Base-by-base conservation (phyloP, 1,284 basidiomycete genomes). In the Earliella scabrosa region DNA sequence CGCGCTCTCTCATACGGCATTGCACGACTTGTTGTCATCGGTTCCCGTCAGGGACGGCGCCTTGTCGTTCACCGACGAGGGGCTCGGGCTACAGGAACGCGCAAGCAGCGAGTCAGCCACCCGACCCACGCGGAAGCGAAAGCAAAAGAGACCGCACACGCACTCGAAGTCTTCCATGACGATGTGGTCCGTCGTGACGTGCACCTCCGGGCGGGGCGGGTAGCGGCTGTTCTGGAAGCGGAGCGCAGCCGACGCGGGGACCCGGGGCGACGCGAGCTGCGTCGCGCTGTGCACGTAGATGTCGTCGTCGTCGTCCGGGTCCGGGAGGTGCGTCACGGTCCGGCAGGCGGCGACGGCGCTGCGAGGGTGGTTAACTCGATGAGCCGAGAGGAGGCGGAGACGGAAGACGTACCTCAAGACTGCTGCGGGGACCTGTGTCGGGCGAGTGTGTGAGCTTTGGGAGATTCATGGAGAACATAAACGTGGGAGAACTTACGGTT, bases 261-360 rank as follows among this genome's bases (percentile, higher is more conserved):
- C 39, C 39, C 56, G 50, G 46, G 69, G 59, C 21, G 70, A 65
- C n/a, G 68, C 60, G n/a, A 77, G 60, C 26, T 73, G 73, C 32
- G 77, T 75, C 44, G 78, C 68, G 11, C 77, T 77, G 65, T 82
- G 77, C 16, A 83, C 73, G 58, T 82, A 82, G 20, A 78, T 68
- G 48, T 83, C 81, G 23, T 77, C 68, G 32, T 65, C 63, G 7
- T 74, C 68, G 57, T 71, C 77, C 67, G 80, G 82, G 36, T 85
- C 82, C 32, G 82, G 77, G 26, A 88, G 74, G 56, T 85, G 78
- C 65, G 87, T 85, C 45, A 88, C 85, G 20, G 82, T 80, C 47
- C 87, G 81, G 67, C 85, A 86, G 18, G 87, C 83, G 21, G 86
- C 83, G 46, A 87, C 83, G 9, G 82, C 77, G 26, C 83, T 86